Evolutionary conservation across 2,329 filamentous ascomycete species (phyloP), one percentile per base, ranked within the genome.

Genomic region (Furcasterigmium furcatum): DNA sequence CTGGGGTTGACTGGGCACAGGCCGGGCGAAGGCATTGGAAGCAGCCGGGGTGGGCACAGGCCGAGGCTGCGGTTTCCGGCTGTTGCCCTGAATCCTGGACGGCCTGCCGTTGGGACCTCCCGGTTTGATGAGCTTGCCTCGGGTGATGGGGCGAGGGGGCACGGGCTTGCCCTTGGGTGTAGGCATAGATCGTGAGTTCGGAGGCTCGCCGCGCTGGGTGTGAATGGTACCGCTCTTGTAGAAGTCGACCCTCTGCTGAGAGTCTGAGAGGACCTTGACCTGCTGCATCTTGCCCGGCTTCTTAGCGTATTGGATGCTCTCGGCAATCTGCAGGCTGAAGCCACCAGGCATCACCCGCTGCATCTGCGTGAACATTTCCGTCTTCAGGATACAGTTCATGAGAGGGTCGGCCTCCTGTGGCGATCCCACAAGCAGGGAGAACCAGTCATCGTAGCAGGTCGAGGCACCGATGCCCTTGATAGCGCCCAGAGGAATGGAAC

Each of bases 211-310:
- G 36, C 78, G 82, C 38, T 84, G 85, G 1, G 91, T 96, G 63
- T 96, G 94, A 44, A 99, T 84, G 14, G 85, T 85, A 48, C 88
- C 85, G 63, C 91, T 96, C 79, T 99, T 99, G 76, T 99, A 99
- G 52, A 84, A 80, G 66, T 99, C 94, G 40, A 84, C 84, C 4
- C 77, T 71, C 43, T 86, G 79, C 43, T 84, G 80, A 1, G 91
- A 84, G 62, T 99, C 94, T 68, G 95, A 96, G 49, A 95, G 61
- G 9, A 88, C 88, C 72, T 97, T 97, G 60, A 99, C 87, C 6
- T 83, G 70, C 44, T 92, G 87, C 64, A 89, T 79, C 72, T 99
- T 99, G 45, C 89, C 89, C 1, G 94, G 94, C 69, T 99, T 99
- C 78, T 97, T 99, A 61, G 92, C 91, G 67, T 96, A 99, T 63